phyloP scores from a whole-genome alignment of 176 grass and related monocot genomes.

The Oryza brachyantha region DNA sequence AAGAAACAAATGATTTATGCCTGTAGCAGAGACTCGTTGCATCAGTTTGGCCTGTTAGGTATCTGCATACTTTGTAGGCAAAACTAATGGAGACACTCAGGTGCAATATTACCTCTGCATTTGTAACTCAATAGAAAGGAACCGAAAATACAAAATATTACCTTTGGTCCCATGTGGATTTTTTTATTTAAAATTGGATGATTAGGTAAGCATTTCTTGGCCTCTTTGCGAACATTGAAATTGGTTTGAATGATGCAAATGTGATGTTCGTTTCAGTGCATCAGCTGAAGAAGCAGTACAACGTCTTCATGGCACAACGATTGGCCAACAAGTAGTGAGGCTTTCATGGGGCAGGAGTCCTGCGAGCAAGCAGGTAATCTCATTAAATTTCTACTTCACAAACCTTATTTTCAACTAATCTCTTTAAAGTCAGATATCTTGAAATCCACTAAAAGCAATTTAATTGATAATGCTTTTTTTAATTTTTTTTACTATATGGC shows the following conservation, averaged over 20 bases:
- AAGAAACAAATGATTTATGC: background rate
- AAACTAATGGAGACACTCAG: background rate
- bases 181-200: background rate
- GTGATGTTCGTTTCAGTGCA: slow-evolving; percentile 42
- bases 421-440: background rate
- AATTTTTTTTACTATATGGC: background rate
- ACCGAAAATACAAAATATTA: background rate
- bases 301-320: slow-evolving; percentile 88
- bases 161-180: background rate
- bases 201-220: background rate
- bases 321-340: slow-evolving; percentile 86
- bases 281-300: slow-evolving; percentile 95
- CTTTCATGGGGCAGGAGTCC: slow-evolving; percentile 98
- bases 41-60: background rate
- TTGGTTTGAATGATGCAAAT: slow-evolving; percentile 18
- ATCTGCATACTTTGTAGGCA: background rate
- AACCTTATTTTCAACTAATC: background rate
- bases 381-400: slow-evolving; percentile 1
- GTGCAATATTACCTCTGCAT: slow-evolving; percentile 5
- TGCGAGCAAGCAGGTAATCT: slow-evolving; percentile 77
- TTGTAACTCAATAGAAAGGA: background rate
- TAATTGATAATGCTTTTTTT: background rate
- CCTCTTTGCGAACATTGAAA: background rate
- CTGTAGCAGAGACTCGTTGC: background rate
- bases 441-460: background rate